phyloP scores from a whole-genome alignment of 2,329 filamentous ascomycete species.

The Cordyceps fumosorosea region DNA sequence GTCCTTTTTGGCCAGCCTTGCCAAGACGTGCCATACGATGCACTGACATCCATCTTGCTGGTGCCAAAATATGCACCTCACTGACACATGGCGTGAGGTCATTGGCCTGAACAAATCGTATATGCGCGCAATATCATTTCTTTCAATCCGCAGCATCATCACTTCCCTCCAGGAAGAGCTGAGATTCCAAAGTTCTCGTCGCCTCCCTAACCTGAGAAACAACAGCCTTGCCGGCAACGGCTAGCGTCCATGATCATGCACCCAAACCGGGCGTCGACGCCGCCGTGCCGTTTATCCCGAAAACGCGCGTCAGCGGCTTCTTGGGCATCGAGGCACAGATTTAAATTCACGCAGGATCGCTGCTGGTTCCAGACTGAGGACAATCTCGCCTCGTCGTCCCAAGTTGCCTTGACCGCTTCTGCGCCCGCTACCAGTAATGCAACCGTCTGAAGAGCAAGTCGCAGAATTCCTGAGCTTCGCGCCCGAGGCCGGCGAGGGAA shows the following conservation, averaged over 20 bases:
- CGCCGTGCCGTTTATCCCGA: background rate
- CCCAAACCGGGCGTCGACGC: background rate
- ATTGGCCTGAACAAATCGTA: too few relatives aligned
- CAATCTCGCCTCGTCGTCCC: background rate
- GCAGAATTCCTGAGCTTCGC: slow-evolving; percentile 3
- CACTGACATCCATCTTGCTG: too few relatives aligned
- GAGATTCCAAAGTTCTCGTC: too few relatives aligned
- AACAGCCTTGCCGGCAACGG: background rate
- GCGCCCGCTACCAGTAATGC: background rate
- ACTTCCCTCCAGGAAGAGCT: background rate
- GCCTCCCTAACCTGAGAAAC: background rate
- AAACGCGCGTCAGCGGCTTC: background rate
- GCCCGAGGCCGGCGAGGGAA: slow-evolving; percentile 1
- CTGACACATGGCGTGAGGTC: too few relatives aligned
- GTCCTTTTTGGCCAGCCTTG: too few relatives aligned
- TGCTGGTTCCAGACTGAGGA: too few relatives aligned
- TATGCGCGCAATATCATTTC: too few relatives aligned
- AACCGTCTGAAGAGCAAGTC: background rate
- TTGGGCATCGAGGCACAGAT: background rate
- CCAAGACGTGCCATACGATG: too few relatives aligned
- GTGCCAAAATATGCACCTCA: too few relatives aligned
- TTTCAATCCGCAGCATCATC: background rate
- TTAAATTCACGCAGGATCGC: background rate
- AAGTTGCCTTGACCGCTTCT: background rate
- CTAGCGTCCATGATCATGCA: background rate